These are phyloP conservation scores for Penicillium diatomitis DNA, from an alignment of 495 filamentous ascomycete genomes.

Conservation along the genomic window DNA sequence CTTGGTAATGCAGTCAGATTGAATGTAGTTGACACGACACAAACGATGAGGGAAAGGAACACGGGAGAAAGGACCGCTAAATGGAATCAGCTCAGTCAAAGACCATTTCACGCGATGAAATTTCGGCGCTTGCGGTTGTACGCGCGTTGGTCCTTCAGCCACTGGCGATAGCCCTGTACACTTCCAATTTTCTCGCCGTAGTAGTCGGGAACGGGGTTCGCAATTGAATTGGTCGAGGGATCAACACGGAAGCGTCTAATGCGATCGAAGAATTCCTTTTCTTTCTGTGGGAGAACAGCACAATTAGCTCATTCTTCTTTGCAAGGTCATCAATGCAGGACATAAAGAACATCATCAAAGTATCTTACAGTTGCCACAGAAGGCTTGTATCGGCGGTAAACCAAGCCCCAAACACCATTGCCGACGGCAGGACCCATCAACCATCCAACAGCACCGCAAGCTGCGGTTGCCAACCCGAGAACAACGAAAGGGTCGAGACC, in stretches of 20 bases:
- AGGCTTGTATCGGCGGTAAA: slow-evolving; percentile 53
- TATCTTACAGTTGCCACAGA: slow-evolving; percentile 54
- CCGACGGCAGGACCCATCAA: slow-evolving; percentile 74
- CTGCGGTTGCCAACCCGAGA: slow-evolving; percentile 64
- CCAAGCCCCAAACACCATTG: slow-evolving; percentile 59
- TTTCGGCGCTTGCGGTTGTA: slow-evolving; percentile 84
- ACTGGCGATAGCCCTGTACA: slow-evolving; percentile 80
- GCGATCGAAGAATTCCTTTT: slow-evolving; percentile 80
- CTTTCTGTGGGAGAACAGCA: slow-evolving; percentile 51
- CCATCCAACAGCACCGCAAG: slow-evolving; percentile 73
- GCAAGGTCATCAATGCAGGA: not conserved
- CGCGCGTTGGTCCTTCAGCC: slow-evolving; percentile 95
- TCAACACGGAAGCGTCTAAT: slow-evolving; percentile 88
- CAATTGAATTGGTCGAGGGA: slow-evolving; percentile 56
- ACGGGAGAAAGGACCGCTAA: slow-evolving; percentile 1
- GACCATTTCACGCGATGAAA: slow-evolving; percentile 35
- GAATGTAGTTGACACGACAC: too few species aligned
- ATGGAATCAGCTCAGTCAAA: not conserved
- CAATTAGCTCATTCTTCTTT: not conserved
- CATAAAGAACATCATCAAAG: too few species aligned
- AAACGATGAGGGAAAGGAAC: too few species aligned
- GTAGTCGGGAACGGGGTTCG: slow-evolving; percentile 66
- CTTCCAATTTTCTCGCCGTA: slow-evolving; percentile 90
- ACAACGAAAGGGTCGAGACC: slow-evolving; percentile 82
- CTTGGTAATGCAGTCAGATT: too few species aligned